These are phyloP conservation scores for Mortierella sp. DNA, from an alignment of 371 early-diverging fungal species.

Conservation along the genomic window DNA sequence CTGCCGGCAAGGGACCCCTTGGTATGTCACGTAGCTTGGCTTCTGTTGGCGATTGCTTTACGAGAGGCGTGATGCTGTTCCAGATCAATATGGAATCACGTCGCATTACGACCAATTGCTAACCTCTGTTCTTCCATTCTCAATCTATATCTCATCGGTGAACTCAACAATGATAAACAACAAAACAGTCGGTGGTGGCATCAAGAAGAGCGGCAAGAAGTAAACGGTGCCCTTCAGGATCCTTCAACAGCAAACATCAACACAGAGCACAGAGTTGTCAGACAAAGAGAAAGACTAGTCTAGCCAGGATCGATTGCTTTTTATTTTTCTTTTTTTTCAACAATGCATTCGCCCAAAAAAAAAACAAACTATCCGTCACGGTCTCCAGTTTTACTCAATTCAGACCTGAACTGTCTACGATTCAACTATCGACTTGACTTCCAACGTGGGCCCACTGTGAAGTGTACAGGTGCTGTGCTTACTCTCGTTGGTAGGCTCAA, in stretches of 20 bases:
- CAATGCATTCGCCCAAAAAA: slow-evolving; percentile 10
- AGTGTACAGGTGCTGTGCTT: neutral
- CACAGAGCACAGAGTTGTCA: slow-evolving; percentile 5
- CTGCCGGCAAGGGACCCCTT: slow-evolving; percentile 83
- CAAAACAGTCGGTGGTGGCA: slow-evolving; percentile 73
- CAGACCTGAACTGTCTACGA: neutral
- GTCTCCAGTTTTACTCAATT: neutral
- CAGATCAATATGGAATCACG: neutral
- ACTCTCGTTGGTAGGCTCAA: too few relatives aligned
- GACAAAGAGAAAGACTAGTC: neutral
- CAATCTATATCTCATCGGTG: neutral
- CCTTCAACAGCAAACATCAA: slow-evolving; percentile 1
- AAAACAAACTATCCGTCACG: too few relatives aligned
- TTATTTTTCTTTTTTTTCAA: neutral
- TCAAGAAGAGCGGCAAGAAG: slow-evolving; percentile 87
- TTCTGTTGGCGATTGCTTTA: neutral
- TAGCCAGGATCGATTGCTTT: slow-evolving; percentile 5
- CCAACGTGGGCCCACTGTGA: neutral
- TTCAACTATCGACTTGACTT: neutral
- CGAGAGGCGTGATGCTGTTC: neutral
- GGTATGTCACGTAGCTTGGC: slow-evolving; percentile 61
- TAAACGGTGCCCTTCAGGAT: slow-evolving; percentile 51
- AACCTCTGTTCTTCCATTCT: slow-evolving; percentile 3
- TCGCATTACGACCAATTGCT: neutral
- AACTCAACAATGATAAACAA: neutral